A percentile compares a stretch with the other conserved stretches of the same genome.
Conservation (phyloP, 2,329 filamentous ascomycete species). For the Exophiala xenobiotica region DNA sequence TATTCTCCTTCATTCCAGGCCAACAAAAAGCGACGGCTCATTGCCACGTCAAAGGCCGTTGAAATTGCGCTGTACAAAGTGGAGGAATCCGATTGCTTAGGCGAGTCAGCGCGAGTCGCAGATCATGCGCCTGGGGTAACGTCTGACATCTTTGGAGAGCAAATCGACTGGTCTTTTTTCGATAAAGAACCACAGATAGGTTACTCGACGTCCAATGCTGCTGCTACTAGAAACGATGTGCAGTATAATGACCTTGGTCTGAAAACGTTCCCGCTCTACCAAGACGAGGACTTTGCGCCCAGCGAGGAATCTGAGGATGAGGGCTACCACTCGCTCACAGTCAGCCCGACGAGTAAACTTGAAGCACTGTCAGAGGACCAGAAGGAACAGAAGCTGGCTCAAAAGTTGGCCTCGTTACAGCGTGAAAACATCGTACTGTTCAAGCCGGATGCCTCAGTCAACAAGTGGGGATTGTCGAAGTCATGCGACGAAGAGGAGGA, state of each 20-base stretch:
- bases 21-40: conserved; percentile 8
- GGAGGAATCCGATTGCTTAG: neutral
- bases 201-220: too few species aligned
- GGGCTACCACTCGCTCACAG: conserved; percentile 1
- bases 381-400: conserved; percentile 5
- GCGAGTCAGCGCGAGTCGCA: too few species aligned
- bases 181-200: too few species aligned
- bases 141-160: too few species aligned
- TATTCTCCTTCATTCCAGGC: neutral
- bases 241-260: neutral
- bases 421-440: conserved; percentile 2
- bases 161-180: too few species aligned
- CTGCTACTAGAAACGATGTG: neutral
- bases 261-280: neutral
- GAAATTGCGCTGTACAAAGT: conserved; percentile 7
- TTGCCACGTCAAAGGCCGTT: conserved; percentile 7
- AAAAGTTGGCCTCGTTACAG: conserved; percentile 1
- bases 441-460: neutral
- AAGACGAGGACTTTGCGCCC: neutral
- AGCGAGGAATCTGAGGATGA: conserved; percentile 6
- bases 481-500: conserved; percentile 6
- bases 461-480: neutral
- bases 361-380: conserved; percentile 6
- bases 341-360: neutral
- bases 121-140: too few species aligned